A percentile compares a stretch with the other conserved stretches of the same genome.
Conservation (phyloP, 208 protist genomes). For the Crithidia bombi region DNA sequence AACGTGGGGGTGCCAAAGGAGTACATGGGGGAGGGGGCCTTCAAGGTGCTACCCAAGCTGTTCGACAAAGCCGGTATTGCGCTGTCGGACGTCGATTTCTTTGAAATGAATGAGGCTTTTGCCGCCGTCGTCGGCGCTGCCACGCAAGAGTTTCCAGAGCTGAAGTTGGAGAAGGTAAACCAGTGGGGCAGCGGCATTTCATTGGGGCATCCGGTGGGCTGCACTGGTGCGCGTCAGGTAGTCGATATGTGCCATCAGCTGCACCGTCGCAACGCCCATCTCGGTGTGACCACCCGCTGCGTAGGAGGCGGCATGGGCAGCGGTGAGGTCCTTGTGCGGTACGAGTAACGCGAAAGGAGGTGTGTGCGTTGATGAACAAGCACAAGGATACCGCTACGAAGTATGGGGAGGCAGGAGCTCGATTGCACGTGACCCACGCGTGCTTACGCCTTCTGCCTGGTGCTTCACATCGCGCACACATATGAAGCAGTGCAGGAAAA, state of each 20-base stretch:
- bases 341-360: constrained; percentile 26
- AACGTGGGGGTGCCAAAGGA: constrained; percentile 91
- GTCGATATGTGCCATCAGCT: constrained; percentile 84
- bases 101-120: constrained; percentile 98
- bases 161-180: constrained; percentile 91
- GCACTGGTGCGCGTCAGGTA: constrained; percentile 89
- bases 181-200: constrained; percentile 95
- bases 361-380: neutral
- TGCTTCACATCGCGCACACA: too few relatives aligned
- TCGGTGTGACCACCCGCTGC: constrained; percentile 93
- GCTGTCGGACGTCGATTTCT: constrained; percentile 85
- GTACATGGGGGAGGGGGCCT: constrained; percentile 92
- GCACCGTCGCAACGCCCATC: constrained; percentile 41
- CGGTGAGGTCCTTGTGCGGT: constrained; percentile 84
- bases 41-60: constrained; percentile 84
- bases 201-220: constrained; percentile 96
- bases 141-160: constrained; percentile 73
- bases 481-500: too few relatives aligned
- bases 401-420: too few relatives aligned
- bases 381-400: too few relatives aligned
- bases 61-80: constrained; percentile 60
- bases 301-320: constrained; percentile 96
- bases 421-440: too few relatives aligned
- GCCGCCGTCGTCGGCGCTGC: constrained; percentile 93
- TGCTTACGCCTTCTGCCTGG: too few relatives aligned